Evolutionary conservation across 257 asterid species (phyloP), one percentile per base, ranked within the genome.

Genomic region (Solanum rostratum): DNA sequence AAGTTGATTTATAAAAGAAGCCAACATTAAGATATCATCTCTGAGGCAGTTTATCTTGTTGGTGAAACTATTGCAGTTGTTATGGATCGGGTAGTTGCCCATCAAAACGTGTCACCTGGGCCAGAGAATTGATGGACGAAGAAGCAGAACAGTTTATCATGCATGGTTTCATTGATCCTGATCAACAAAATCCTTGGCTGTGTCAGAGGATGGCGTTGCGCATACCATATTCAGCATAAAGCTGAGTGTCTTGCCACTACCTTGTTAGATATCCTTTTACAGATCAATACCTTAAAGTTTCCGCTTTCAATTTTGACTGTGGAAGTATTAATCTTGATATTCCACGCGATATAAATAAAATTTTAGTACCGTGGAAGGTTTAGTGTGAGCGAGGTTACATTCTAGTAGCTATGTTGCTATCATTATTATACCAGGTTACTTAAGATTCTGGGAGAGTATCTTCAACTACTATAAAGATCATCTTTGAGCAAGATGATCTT

Each of bases 41-140:
- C 62, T 46, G 33, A 49, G 81, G 41, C 3, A 15, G 46, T 78
- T 69, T 49, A 49, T 20, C 45, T 15, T 49, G 12, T 50, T 78
- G 63, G 20, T 43, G 71, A 69, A 49, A 63, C 76, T 68, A 16
- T 22, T 55, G 74, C 90, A 95, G 99, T 91, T 94, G 99, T 90
- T 92, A 84, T 54, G 99, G 98, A 45, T 94, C 97, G 1, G 99
- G 99, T 53, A 90, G 98, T 87, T 88, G 90, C 89, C 85, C 96
- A n/a, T 85, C 94, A 14, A 93, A 92, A 76, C 97, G 99, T 1
- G 99, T 90, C 22, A 91, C 88, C 15, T 97, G 99, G 99, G 92
- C 95, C 29, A 90, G 98, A 86, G 98, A 97, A 82, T 90, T 97
- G 73, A 76, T 92, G 82, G 98, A 95, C 41, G 97, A 95, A 52